Evolutionary conservation across 768 basidiomycete species (phyloP), one percentile per base, ranked within the genome.

Genomic region (Hygrophoropsis aurantiaca): DNA sequence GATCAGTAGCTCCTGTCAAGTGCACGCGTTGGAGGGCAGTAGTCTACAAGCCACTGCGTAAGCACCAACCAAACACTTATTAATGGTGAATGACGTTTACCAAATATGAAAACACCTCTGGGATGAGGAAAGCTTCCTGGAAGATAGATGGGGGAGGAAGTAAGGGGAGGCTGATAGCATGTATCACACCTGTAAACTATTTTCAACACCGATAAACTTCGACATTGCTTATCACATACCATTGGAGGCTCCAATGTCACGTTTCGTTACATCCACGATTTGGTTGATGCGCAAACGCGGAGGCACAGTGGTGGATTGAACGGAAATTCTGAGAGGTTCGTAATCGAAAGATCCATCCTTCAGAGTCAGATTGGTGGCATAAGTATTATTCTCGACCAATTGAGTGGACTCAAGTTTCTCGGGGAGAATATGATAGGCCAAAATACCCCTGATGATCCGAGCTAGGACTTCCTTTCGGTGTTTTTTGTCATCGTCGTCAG

Each of bases 391-490:
- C 54, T 71, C 65, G 8, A 72, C 70, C 16, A 85, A 71, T 11
- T 69, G 67, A 11, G 52, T 46, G 1, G 64, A 58, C 46, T 70
- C 63, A 49, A 63, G 64, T 42, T 64, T 65, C 44, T 61, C 53
- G 21, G 76, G 75, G 8, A 87, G 62, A 37, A 77, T 74, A 58
- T 82, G 82, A 61, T 83, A 87, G 18, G 73, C 68, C 16, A 84
- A 62, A 24, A 85, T 71, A 34, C 75, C 74, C 13, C 69, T 73
- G 23, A 84, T 55, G 49, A 86, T 73, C 43, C 70, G 67, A 53
- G 79, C 79, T 57, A 88, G 62, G 38, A 77, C 71, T 58, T 81
- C 77, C 53, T 78, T 81, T 47, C 72, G 69, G 35, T 68, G 70
- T 52, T 80, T 69, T 51, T 73, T 78, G 33, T 75, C 64, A 15